Evolutionary conservation across 768 basidiomycete species (phyloP).

Genomic region (Suillus bovinus): DNA sequence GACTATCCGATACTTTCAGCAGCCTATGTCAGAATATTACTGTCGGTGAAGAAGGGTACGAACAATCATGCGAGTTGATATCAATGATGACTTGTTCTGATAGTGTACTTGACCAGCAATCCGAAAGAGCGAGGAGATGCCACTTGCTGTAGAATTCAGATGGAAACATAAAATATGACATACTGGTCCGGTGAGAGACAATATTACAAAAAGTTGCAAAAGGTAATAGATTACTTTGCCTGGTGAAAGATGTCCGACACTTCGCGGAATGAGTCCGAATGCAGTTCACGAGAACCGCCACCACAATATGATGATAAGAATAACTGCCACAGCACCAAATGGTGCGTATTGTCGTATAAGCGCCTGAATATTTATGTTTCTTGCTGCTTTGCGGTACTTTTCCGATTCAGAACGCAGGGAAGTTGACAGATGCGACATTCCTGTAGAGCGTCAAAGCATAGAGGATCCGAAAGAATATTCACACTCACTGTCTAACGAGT

Average conservation of each 20-base stretch:
- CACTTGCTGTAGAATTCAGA: neutral
- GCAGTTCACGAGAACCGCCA: constrained; percentile 68
- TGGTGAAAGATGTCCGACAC: constrained; percentile 23
- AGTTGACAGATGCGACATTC: constrained; percentile 96
- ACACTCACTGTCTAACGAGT: constrained; percentile 87
- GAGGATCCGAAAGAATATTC: neutral
- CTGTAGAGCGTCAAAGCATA: constrained; percentile 39
- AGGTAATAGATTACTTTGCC: constrained; percentile 28
- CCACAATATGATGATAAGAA: constrained; percentile 75
- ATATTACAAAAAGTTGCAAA: constrained; percentile 4
- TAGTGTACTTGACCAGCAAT: neutral
- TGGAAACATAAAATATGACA: neutral
- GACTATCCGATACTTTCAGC: neutral
- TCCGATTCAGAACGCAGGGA: constrained; percentile 95
- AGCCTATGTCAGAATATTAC: neutral
- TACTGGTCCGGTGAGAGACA: neutral
- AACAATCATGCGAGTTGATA: constrained; percentile 1
- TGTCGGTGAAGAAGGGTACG: constrained; percentile 1
- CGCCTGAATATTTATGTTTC: constrained; percentile 91
- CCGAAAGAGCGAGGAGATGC: neutral
- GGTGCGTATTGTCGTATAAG: constrained; percentile 97
- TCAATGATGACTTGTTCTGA: neutral
- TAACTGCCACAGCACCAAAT: constrained; percentile 74
- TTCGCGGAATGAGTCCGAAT: constrained; percentile 14
- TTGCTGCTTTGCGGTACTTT: constrained; percentile 94